phyloP scores from a whole-genome alignment of 441 rosid species.

The Arabidopsis hybrid region DNA sequence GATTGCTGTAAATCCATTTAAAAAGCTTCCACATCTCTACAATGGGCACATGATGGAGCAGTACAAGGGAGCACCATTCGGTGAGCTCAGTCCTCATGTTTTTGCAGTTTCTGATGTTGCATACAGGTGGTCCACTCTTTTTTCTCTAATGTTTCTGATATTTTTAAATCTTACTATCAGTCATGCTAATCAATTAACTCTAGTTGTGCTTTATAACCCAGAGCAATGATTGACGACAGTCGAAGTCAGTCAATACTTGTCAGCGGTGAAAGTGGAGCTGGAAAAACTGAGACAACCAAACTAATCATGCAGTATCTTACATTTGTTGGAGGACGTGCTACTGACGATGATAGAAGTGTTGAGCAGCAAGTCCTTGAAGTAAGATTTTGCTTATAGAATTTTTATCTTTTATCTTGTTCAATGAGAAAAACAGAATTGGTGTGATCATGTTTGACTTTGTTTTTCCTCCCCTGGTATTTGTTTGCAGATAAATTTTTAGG shows the following conservation, averaged over 20 bases:
- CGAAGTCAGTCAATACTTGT: slow-evolving; percentile 96
- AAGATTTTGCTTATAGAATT: slow-evolving; percentile 47
- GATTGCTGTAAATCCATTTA: slow-evolving; percentile 96
- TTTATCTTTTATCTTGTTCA: slow-evolving; percentile 20
- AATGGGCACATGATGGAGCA: slow-evolving; percentile 98
- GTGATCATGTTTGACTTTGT: background rate
- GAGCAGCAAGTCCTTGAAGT: slow-evolving; percentile 99
- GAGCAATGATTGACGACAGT: slow-evolving; percentile 89
- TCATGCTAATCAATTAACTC: slow-evolving; percentile 38
- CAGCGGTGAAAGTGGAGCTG: slow-evolving; percentile 99
- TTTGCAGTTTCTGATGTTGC: slow-evolving; percentile 98
- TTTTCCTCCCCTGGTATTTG: slow-evolving; percentile 16
- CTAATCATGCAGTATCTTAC: slow-evolving; percentile 97
- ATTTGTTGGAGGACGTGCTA: slow-evolving; percentile 93
- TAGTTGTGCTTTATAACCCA: slow-evolving; percentile 51
- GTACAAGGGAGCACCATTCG: slow-evolving; percentile 95
- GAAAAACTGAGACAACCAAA: slow-evolving; percentile 98
- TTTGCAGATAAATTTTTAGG: slow-evolving; percentile 18
- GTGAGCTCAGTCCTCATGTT: slow-evolving; percentile 98
- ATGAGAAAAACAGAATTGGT: slow-evolving; percentile 7
- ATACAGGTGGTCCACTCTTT: slow-evolving; percentile 65
- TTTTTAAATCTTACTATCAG: slow-evolving; percentile 24
- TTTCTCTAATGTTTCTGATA: slow-evolving; percentile 12
- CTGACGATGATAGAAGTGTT: slow-evolving; percentile 83
- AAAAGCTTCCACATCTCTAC: slow-evolving; percentile 98